Evolutionary conservation across 805 yeast species (phyloP).

Genomic region (Kregervanrija fluxuum): DNA sequence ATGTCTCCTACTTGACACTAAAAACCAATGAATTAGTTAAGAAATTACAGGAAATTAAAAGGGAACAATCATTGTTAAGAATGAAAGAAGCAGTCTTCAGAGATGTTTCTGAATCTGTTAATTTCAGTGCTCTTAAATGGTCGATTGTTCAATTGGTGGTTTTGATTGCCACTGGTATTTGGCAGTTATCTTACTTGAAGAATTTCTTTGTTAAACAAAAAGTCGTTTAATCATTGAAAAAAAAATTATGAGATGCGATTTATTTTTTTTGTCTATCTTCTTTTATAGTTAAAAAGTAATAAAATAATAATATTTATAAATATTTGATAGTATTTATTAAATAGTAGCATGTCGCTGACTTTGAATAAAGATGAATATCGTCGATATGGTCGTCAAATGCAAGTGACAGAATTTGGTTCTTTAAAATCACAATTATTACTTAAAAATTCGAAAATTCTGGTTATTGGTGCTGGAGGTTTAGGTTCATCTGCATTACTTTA

Average conservation of each 20-base stretch:
- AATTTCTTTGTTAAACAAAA: slow-evolving; percentile 75
- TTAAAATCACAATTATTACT: slow-evolving; percentile 49
- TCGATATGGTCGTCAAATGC: slow-evolving; percentile 92
- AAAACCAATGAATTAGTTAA: slow-evolving; percentile 49
- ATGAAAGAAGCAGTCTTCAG: slow-evolving; percentile 70
- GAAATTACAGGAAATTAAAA: slow-evolving; percentile 51
- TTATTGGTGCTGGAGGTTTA: slow-evolving; percentile 94
- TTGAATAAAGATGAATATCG: slow-evolving; percentile 50
- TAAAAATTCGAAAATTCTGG: slow-evolving; percentile 53
- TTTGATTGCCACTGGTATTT: slow-evolving; percentile 58
- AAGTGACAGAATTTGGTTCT: slow-evolving; percentile 71
- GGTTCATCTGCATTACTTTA: slow-evolving; percentile 90
- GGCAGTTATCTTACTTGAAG: slow-evolving; percentile 70
- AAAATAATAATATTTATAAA: too few species aligned
- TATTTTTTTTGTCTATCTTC: not conserved
- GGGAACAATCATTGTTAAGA: slow-evolving; percentile 63
- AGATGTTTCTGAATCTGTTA: slow-evolving; percentile 64
- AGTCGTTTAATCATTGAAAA: slow-evolving; percentile 34
- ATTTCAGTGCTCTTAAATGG: slow-evolving; percentile 68
- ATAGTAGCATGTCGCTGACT: not conserved
- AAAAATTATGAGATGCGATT: too few species aligned
- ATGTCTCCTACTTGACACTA: slow-evolving; percentile 47
- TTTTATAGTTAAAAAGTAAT: too few species aligned
- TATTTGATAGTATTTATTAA: not conserved
- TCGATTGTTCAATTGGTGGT: slow-evolving; percentile 59